Evolutionary conservation across 306 rosid species (phyloP), one percentile per base, ranked within the genome.

Genomic region (Hippophae tibetana): DNA sequence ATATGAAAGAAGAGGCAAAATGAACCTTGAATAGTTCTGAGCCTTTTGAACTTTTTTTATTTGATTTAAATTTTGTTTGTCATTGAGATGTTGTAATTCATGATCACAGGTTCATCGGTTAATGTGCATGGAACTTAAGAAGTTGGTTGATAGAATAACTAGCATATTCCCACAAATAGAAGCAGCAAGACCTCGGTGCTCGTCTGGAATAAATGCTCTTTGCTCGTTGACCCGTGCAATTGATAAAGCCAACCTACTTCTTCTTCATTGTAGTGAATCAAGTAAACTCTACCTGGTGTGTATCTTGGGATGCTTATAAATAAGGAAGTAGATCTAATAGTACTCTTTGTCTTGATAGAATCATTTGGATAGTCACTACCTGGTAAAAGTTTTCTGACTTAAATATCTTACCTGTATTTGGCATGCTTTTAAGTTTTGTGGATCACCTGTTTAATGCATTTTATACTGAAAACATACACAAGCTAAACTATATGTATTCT

Each of bases 271-370:
- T 65, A 82, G 86, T 1, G 72, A 68, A 13, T 75, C 76, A 38
- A 85, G 89, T 54, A 82, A 78, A 82, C 83, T 85, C 43, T 85
- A 73, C 72, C 45, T 82, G 88, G 93, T 76, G 68, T 43, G 45
- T 11, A 54, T 59, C 47, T 18, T 18, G 23, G 23, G 23, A 18
- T 18, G 23, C 23, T 18, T 18, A 18, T 18, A 18, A 18, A 18
- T 18, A 18, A 31, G 38, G 2, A 31, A 31, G 38, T 31, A 31
- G 38, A 31, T 31, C 38, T 31, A 31, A 31, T 31, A 31, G 38
- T 31, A 31, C 10, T 27, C 47, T 48, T 5, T 57, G 42, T 5
- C 27, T 54, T 0, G 6, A 51, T 26, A 53, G 10, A 59, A 60
- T 26, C 27, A 10, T 10, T 25, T 26, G 8, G n/a, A 13, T 31